Evolutionary conservation across 2,329 filamentous ascomycete species (phyloP).

Genomic region (Ophiostoma ulmi): DNA sequence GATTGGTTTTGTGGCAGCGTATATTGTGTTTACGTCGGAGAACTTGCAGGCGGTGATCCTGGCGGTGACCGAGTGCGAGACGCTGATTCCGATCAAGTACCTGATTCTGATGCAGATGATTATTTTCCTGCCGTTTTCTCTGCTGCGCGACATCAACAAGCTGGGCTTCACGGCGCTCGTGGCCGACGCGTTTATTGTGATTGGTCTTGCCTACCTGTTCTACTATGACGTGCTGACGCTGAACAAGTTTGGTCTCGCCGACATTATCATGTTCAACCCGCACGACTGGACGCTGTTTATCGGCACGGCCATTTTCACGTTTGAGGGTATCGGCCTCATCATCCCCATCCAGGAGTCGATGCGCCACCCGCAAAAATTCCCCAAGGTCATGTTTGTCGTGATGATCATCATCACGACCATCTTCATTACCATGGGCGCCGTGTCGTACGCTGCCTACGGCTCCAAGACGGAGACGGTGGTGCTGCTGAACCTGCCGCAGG

Average conservation of each 20-base stretch:
- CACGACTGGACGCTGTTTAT: constrained; percentile 96
- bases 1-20: constrained; percentile 88
- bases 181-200: constrained; percentile 88
- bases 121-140: constrained; percentile 88
- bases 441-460: constrained; percentile 94
- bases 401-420: constrained; percentile 94
- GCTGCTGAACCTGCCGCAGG: constrained; percentile 90
- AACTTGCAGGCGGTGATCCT: constrained; percentile 93
- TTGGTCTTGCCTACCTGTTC: constrained; percentile 88
- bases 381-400: constrained; percentile 76
- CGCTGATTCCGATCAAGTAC: constrained; percentile 77
- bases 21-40: constrained; percentile 94
- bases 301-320: constrained; percentile 97
- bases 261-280: constrained; percentile 86
- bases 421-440: constrained; percentile 83
- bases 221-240: constrained; percentile 92
- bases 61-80: constrained; percentile 82
- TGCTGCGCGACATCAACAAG: constrained; percentile 95
- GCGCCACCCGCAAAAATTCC: constrained; percentile 85
- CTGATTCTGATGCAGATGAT: constrained; percentile 93
- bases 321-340: constrained; percentile 94
- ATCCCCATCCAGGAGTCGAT: constrained; percentile 98
- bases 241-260: constrained; percentile 66
- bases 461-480: constrained; percentile 95
- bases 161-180: constrained; percentile 91